These are phyloP conservation scores for Gloeostereum incarnatum DNA, from an alignment of 768 basidiomycete genomes.

Conservation along the genomic window DNA sequence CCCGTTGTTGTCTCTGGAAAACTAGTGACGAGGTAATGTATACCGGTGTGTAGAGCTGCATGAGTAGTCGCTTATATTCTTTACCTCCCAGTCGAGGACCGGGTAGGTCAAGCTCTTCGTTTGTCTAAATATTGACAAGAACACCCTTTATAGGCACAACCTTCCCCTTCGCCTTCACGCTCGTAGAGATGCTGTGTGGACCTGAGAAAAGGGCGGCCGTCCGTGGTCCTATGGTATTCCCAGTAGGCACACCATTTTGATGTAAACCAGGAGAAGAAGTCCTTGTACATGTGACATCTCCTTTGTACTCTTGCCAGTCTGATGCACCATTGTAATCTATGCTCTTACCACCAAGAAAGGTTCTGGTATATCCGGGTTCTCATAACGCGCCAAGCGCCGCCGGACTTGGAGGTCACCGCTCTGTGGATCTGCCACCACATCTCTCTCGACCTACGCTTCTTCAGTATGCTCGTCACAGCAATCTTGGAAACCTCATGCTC, in stretches of 20 bases:
- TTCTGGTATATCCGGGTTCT: no score
- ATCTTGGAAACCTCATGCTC: no score
- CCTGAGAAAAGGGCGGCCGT: slow-evolving; percentile 52
- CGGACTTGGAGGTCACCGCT: no score
- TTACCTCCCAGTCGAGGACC: slow-evolving; percentile 51
- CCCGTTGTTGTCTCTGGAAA: slow-evolving; percentile 65
- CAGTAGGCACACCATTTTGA: slow-evolving; percentile 36
- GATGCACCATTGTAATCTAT: no score
- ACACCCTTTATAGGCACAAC: slow-evolving; percentile 41
- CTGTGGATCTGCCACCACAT: no score
- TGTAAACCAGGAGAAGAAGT: no score
- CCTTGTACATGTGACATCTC: no score
- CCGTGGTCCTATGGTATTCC: slow-evolving; percentile 64
- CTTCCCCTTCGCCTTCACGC: slow-evolving; percentile 70
- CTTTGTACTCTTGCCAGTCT: no score
- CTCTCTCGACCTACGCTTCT: no score
- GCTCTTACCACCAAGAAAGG: no score
- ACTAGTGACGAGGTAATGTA: slow-evolving; percentile 72
- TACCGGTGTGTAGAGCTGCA: neutral
- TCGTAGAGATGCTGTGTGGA: slow-evolving; percentile 66
- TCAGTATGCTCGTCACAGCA: no score
- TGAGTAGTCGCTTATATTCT: neutral
- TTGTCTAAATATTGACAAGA: neutral
- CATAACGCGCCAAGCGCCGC: no score
- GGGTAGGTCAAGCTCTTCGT: slow-evolving; percentile 27